Evolutionary conservation across 495 filamentous ascomycete species (phyloP), one percentile per base, ranked within the genome.

Genomic region (Pyrenula aspistea): DNA sequence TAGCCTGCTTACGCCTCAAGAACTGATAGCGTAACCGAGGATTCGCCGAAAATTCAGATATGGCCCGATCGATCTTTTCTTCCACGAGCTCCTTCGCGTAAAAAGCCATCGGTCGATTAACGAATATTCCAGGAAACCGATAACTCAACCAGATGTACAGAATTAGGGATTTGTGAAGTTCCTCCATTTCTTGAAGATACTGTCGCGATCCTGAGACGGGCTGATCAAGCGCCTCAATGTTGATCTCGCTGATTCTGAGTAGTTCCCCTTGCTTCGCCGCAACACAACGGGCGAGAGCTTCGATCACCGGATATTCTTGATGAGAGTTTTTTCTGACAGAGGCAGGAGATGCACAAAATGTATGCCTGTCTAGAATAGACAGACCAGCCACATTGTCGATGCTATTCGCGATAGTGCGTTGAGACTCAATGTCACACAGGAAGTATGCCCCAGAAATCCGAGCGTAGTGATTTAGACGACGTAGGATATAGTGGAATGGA

Each of bases 71-170:
- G 65, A 98, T 95, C 63, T 77, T 80, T 24, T 80, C 74, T 71
- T 97, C 91, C 15, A 90, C 84, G 52, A 95, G 59, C 20, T 68
- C 65, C 68, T 96, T 96, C 36, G 89, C 81, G 67, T 95, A 84
- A 54, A 86, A 80, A 1, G 88, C 89, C 22, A 96, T 79, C 24
- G 75, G 75, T 59, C 90, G 81, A 59, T 85, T 87, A 11, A 77
- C 79, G 66, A 97, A 96, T 11, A 95, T 77, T 53, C 91, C 89
- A 11, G 84, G 65, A 59, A 85, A 84, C 2, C 83, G 74, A 60
- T 77, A 87, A 57, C 80, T 82, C 19, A 97, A 75, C 93, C 93
- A 98, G 8, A 91, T 74, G 62, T 96, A 98, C 20, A 92, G 68
- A 20, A 92, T 86, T 25, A 97, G 68, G 15, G 80, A 73, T 64